These are phyloP conservation scores for Volutella citrinella DNA, from an alignment of 2,329 filamentous ascomycete species.

Conservation along the genomic window DNA sequence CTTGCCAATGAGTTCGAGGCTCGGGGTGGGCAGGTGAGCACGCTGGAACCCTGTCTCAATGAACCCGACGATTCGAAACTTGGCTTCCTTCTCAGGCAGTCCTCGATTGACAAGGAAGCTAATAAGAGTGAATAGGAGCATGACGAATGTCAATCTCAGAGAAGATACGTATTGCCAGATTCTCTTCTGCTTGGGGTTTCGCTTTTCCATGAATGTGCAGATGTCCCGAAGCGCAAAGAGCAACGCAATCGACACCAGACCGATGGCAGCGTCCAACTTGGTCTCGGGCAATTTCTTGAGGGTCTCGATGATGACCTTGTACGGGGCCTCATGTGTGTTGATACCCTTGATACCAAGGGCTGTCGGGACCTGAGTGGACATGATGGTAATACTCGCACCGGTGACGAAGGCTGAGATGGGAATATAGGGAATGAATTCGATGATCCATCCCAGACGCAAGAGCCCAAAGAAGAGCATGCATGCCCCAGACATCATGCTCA, in stretches of 20 bases:
- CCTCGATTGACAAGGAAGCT: slow-evolving; percentile 65
- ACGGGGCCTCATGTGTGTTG: slow-evolving; percentile 43
- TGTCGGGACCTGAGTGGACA: slow-evolving; percentile 43
- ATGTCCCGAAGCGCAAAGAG: slow-evolving; percentile 62
- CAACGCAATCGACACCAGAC: slow-evolving; percentile 62
- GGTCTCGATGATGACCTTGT: slow-evolving; percentile 43
- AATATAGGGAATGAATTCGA: slow-evolving; percentile 50
- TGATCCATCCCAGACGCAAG: slow-evolving; percentile 45
- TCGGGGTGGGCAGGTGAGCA: slow-evolving; percentile 57
- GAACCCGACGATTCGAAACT: slow-evolving; percentile 61
- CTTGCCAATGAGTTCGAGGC: slow-evolving; percentile 50
- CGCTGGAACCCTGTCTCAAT: slow-evolving; percentile 68
- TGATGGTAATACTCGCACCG: slow-evolving; percentile 49
- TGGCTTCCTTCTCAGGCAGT: slow-evolving; percentile 41
- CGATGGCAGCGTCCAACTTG: slow-evolving; percentile 68
- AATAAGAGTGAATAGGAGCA: slow-evolving; percentile 72
- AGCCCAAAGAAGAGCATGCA: slow-evolving; percentile 45
- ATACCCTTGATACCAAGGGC: slow-evolving; percentile 41
- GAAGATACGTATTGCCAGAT: slow-evolving; percentile 73
- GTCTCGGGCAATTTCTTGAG: slow-evolving; percentile 39
- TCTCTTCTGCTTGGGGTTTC: slow-evolving; percentile 58
- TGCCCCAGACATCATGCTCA: slow-evolving; percentile 43
- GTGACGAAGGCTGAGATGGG: slow-evolving; percentile 52
- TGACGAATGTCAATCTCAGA: slow-evolving; percentile 70
- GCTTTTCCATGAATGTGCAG: slow-evolving; percentile 59